These are phyloP conservation scores for Fusarium begoniae DNA, from an alignment of 2,329 filamentous ascomycete genomes.

Conservation along the genomic window DNA sequence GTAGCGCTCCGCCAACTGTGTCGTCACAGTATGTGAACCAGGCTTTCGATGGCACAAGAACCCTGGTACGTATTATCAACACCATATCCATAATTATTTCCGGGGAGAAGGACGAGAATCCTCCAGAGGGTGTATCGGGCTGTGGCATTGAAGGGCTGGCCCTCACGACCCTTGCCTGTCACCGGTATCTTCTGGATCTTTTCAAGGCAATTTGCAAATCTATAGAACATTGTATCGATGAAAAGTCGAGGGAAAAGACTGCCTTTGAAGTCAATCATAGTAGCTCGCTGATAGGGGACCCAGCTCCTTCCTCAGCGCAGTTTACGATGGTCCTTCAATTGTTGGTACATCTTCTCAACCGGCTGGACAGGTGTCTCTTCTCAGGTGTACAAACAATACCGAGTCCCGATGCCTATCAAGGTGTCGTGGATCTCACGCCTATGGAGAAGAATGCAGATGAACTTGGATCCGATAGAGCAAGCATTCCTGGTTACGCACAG, in stretches of 20 bases:
- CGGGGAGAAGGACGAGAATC: neutral
- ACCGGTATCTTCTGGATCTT: neutral
- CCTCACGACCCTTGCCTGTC: neutral
- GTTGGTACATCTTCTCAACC: neutral
- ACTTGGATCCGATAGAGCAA: neutral
- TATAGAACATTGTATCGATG: neutral
- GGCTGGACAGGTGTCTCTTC: neutral
- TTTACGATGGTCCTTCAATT: neutral
- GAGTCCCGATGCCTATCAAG: neutral
- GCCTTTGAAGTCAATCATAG: neutral
- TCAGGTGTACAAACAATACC: neutral
- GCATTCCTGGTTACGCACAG: neutral
- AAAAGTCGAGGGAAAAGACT: neutral
- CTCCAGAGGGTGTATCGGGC: neutral
- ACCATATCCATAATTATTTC: neutral
- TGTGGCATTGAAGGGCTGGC: neutral
- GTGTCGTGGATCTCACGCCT: neutral
- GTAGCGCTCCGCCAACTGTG: neutral
- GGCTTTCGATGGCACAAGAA: neutral
- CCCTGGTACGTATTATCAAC: neutral
- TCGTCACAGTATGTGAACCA: neutral
- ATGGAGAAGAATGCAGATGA: neutral
- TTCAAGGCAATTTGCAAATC: neutral
- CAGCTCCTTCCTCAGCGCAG: neutral
- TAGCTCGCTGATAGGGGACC: neutral